Conservation (phyloP, 345 rosid species). For the Arabis alpina region DNA sequence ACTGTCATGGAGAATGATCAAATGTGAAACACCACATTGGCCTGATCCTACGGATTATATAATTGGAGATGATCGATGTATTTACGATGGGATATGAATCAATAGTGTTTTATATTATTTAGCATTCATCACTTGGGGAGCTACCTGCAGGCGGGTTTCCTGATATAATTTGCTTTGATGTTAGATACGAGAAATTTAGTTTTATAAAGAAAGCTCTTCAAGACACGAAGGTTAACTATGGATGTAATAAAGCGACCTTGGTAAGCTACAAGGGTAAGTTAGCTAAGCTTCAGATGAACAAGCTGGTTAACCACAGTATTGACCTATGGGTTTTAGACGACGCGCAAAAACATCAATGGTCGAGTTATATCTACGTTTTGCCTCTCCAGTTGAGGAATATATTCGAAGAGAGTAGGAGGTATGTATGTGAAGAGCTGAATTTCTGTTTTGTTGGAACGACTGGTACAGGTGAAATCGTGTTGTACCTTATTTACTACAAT, state of each 20-base stretch:
- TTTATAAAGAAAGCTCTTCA: not conserved
- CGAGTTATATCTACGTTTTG: not conserved
- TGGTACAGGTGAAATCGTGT: conserved; percentile 18
- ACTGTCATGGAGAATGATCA: conserved; percentile 3
- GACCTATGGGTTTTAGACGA: conserved; percentile 24
- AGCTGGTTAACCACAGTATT: not conserved
- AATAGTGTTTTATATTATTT: conserved; percentile 22
- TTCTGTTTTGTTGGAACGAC: conserved; percentile 5
- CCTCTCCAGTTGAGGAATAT: not conserved
- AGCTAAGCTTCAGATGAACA: conserved; percentile 2
- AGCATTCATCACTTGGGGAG: not conserved
- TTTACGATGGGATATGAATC: conserved; percentile 24
- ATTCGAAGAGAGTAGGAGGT: not conserved
- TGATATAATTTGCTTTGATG: conserved; percentile 20
- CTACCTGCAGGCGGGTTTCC: not conserved
- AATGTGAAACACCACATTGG: conserved; percentile 3
- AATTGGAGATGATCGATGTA: not conserved
- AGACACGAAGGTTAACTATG: not conserved
- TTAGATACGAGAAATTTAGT: not conserved
- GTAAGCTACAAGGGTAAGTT: conserved; percentile 31
- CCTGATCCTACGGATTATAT: too few species aligned
- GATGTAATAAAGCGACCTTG: not conserved
- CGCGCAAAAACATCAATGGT: conserved; percentile 17
- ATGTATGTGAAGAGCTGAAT: too few species aligned
- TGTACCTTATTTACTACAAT: conserved; percentile 8